Evolutionary conservation across 1,284 basidiomycete species (phyloP), one percentile per base, ranked within the genome.

Genomic region (Naganishia sp.): DNA sequence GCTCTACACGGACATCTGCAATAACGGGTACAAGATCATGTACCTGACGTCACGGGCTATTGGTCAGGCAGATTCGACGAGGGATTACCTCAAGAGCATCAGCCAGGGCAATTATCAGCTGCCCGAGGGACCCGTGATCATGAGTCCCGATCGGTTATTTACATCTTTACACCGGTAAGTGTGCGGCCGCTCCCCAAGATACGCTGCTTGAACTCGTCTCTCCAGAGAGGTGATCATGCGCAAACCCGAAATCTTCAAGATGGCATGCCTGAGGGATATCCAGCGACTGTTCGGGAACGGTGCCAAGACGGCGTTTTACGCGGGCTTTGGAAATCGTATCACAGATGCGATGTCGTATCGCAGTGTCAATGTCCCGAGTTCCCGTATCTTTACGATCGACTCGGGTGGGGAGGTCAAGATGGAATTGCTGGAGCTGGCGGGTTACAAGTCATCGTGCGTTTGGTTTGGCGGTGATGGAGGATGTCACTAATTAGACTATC

Each of bases 171-270:
- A 99, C 79, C 88, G 95, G 90, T 92, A 72, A 72, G 86, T 39
- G 10, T 6, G 7, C 7, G 35, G 35, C 13, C 3, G 35, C 35
- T 9, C 13, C 4, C 35, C 4, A 39, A 6, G 7, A 78, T 39
- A 10, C 35, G 35, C 35, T 4, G 35, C 35, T 39, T 39, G 7
- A 39, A 39, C 5, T 53, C 28, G 42, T 21, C 39, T 28, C 11
- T 11, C 66, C 71, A 93, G 92, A 3, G 94, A 97, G 80, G 94
- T 97, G n/a, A 94, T 97, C 73, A 90, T 96, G 88, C 88, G 94
- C 45, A 98, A 99, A 81, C 96, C 96, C 0, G 96, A 99, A 77
- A 87, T 99, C 35, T 99, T 99, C 85, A 99, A 99, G 83, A 99
- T 99, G 96, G 95, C 96, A 2, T 98, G 94, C 80, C 81, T 99